Conservation (phyloP, 345 rosid genomes). For the Kandelia obovata region DNA sequence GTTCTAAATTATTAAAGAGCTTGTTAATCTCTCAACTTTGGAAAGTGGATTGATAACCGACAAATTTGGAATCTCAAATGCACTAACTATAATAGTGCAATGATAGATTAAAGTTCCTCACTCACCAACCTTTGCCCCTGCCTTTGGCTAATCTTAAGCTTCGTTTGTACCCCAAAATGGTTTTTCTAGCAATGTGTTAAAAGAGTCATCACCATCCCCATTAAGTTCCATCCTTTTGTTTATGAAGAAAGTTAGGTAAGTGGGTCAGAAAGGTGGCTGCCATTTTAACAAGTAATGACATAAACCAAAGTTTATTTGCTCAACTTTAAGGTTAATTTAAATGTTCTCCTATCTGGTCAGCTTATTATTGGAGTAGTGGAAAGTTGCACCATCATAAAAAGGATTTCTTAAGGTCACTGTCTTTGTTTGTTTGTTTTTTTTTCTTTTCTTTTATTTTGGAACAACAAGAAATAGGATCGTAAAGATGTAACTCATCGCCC, state of each 20-base stretch:
- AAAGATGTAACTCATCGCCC: too few relatives aligned
- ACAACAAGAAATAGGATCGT: too few relatives aligned
- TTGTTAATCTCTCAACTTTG: not conserved
- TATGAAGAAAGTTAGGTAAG: constrained; percentile 1
- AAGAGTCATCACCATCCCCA: not conserved
- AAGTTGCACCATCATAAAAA: not conserved
- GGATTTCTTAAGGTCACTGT: too few relatives aligned
- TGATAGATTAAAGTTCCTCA: not conserved
- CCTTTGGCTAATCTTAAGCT: not conserved
- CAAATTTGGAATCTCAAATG: constrained; percentile 11
- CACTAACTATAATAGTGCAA: not conserved
- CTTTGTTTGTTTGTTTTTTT: too few relatives aligned
- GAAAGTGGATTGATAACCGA: constrained; percentile 13
- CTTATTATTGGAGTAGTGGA: not conserved
- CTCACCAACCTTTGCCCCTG: constrained; percentile 2
- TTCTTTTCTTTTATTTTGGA: too few relatives aligned
- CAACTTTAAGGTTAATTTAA: not conserved
- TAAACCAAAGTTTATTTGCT: not conserved
- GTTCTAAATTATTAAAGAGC: not conserved
- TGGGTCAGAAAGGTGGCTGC: not conserved
- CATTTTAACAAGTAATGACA: not conserved
- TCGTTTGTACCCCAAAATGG: not conserved
- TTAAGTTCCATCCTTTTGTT: not conserved
- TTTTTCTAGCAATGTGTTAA: not conserved
- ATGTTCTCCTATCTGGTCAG: not conserved